Conservation (phyloP, 1,139 yeast species). For the Suhomyces maxii region DNA sequence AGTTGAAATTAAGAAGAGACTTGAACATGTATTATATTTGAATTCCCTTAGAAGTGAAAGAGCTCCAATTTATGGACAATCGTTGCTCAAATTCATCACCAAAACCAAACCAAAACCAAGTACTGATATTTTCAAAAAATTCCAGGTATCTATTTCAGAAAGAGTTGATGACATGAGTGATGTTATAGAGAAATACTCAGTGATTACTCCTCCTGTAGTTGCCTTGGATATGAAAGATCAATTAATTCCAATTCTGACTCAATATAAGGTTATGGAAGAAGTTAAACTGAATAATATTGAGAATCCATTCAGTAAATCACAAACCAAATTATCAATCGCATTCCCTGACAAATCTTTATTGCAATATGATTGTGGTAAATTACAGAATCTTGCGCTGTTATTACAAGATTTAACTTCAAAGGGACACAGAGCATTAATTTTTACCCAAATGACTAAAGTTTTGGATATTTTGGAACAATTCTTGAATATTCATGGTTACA, state of each 20-base stretch:
- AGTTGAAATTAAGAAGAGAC: constrained; percentile 47
- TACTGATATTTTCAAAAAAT: constrained; percentile 26
- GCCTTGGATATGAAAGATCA: constrained; percentile 71
- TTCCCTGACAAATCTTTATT: constrained; percentile 92
- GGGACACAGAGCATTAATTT: constrained; percentile 92
- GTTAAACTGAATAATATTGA: constrained; percentile 41
- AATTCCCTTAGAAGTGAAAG: constrained; percentile 63
- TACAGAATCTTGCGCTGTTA: constrained; percentile 77
- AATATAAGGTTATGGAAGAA: constrained; percentile 33
- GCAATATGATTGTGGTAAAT: constrained; percentile 95
- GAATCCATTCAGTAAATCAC: constrained; percentile 78
- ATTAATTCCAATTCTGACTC: constrained; percentile 42
- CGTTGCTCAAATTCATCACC: constrained; percentile 30
- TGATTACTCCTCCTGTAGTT: constrained; percentile 85
- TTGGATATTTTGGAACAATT: constrained; percentile 92
- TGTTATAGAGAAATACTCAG: constrained; percentile 72
- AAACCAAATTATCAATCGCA: constrained; percentile 85
- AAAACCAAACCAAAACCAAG: constrained; percentile 19
- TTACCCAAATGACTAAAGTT: constrained; percentile 98
- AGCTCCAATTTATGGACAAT: constrained; percentile 57
- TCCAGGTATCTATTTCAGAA: constrained; percentile 42
- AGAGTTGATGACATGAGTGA: constrained; percentile 49
- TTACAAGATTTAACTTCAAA: constrained; percentile 75
- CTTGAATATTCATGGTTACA: constrained; percentile 88
- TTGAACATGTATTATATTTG: constrained; percentile 61